Evolutionary conservation across 1,139 yeast species (phyloP), one percentile per base, ranked within the genome.

Genomic region (Spencermartinsiella ligniputridi): DNA sequence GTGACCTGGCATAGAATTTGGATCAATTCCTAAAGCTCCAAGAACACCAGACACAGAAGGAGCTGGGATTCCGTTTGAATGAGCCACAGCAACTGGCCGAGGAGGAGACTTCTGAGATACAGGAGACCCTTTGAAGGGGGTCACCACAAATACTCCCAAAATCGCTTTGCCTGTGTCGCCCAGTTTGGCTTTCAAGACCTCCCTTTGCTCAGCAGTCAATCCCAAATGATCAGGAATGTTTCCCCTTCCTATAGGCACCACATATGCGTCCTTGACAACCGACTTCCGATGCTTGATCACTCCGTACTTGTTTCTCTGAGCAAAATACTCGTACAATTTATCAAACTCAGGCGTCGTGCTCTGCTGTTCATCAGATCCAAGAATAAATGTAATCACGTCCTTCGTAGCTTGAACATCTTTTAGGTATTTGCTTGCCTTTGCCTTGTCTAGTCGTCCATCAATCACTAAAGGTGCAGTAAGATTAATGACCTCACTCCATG

Each of bases 261-360:
- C 52, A 61, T 84, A 85, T 2, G 81, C 72, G 59, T 84, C 94
- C 57, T 83, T 83, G 27, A 82, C 81, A 51, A 72, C 70, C 75
- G 50, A 45, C 49, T 77, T 50, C 62, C 69, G 46, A 17, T 70
- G 72, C 30, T 76, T 71, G 38, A 84, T 66, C 16, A 83, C 92
- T 0, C 90, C 94, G 41, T 73, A 79, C 56, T 81, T 79, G 37
- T 63, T 60, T 38, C 76, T 69, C 3, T 67, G 56, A 34, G 65
- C 56, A 52, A 82, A 75, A 58, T 82, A 82, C 24, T 74, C 70
- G 60, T 70, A 79, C 35, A 85, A 63, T 48, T 71, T 75, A 35
- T 69, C 64, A 57, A 70, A 80, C 24, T 43, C 47, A 18, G 43
- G 41, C 35, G 40, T 34, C 12, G 39, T 41, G 5, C 30, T 34